Percentiles rank a stretch among this genome's conserved stretches.
Evolutionary conservation across 345 rosid species (phyloP).

Genomic region (Eucalyptus leucophloia): DNA sequence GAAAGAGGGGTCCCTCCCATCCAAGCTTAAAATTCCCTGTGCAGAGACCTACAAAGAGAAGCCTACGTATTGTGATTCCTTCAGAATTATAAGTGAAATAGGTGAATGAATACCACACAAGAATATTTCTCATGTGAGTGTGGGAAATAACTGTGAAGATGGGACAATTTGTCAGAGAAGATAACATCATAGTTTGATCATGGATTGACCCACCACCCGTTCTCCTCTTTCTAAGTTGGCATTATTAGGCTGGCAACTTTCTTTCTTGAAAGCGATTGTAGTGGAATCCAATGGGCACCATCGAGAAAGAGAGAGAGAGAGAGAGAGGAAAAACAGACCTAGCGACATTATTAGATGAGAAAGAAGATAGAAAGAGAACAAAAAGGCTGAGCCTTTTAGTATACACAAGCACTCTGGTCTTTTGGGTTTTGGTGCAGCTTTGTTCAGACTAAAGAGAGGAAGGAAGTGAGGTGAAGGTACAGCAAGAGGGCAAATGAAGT

Average conservation of each 20-base stretch:
- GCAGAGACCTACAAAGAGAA: not conserved
- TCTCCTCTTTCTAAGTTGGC: not conserved
- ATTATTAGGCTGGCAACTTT: not conserved
- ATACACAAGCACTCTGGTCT: not conserved
- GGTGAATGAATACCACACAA: not conserved
- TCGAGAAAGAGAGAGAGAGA: not conserved
- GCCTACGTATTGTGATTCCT: not conserved
- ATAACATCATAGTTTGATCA: not conserved
- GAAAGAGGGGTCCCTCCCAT: not conserved
- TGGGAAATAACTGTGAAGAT: not conserved
- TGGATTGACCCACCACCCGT: not conserved
- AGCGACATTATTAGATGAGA: not conserved
- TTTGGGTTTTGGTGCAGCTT: not conserved
- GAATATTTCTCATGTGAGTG: not conserved
- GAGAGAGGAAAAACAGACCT: not conserved
- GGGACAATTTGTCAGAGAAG: not conserved
- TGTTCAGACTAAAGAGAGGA: not conserved
- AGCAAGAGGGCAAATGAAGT: conserved; percentile 1
- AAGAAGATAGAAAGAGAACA: not conserved
- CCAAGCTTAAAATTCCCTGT: not conserved
- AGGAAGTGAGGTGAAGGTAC: not conserved
- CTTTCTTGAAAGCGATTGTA: conserved; percentile 33
- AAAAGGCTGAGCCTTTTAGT: not conserved
- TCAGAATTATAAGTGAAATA: not conserved
- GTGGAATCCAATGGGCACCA: conserved; percentile 35